Evolutionary conservation across 306 rosid genomes (phyloP).

Genomic region (Prunus mongolica): DNA sequence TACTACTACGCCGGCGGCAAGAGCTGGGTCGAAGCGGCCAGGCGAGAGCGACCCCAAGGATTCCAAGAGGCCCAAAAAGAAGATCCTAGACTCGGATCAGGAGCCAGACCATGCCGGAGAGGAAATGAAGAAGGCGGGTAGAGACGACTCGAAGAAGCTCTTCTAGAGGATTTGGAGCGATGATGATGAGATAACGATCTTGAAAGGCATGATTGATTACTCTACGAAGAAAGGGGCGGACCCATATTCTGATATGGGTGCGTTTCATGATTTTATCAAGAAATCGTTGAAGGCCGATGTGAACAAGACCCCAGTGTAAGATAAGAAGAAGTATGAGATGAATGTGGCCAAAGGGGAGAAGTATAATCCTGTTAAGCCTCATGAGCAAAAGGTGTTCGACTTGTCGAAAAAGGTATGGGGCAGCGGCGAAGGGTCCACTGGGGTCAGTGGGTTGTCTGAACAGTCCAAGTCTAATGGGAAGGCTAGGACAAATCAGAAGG

Average conservation of each 20-base stretch:
- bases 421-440: constrained; percentile 8
- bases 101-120: constrained; percentile 27
- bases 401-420: constrained; percentile 61
- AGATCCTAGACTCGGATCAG: constrained; percentile 5
- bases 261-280: constrained; percentile 44
- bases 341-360: constrained; percentile 26
- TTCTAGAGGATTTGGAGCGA: constrained; percentile 57
- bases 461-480: constrained; percentile 31
- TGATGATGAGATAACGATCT: constrained; percentile 47
- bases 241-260: constrained; percentile 23
- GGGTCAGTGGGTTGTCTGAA: neutral
- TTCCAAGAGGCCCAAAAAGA: constrained; percentile 42
- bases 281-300: constrained; percentile 41
- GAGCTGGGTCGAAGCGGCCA: constrained; percentile 33
- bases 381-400: constrained; percentile 38
- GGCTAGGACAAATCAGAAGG: neutral
- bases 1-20: constrained; percentile 13
- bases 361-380: constrained; percentile 30
- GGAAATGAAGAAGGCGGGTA: constrained; percentile 27
- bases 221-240: constrained; percentile 26
- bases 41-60: constrained; percentile 15
- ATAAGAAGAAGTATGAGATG: constrained; percentile 40
- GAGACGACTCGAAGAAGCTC: constrained; percentile 6
- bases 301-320: constrained; percentile 19
- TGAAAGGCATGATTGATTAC: constrained; percentile 44